Base-by-base conservation (phyloP, 306 rosid genomes). In the Corylus heterophylla region DNA sequence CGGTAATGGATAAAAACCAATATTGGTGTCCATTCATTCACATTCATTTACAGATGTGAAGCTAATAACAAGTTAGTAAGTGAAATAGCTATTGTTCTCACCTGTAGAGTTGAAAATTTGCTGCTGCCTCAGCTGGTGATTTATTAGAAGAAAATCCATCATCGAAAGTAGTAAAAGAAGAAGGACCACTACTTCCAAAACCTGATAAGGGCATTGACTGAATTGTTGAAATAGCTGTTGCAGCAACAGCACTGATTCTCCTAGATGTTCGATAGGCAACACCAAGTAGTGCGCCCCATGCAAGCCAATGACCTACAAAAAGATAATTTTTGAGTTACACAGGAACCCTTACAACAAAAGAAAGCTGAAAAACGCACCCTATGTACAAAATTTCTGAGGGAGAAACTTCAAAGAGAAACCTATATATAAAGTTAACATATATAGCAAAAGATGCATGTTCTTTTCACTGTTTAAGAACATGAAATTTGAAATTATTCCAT, bases 261-360 rank as follows among this genome's bases (percentile, higher is more conserved):
- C 93, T 86, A 61, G 99, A 93, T 81, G 97, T 90, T 78, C 99
- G 93, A 84, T 96, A 96, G 45, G 98, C 91, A 89, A 96, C 89
- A 39, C 99, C 99, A 79, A 96, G 99, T 66, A 96, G 91, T 74
- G 97, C 98, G 48, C 99, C 99, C 99, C 98, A 81, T 93, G 98
- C 92, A 96, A 90, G 58, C 98, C 98, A 87, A 93, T 89, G 73
- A 96, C 99, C 99, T 93, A 71, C 63, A 81, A 79, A 73, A 55
- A 82, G 68, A 78, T 29, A 76, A 48, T 62, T 68, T 68, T 58
- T 54, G 50, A 75, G 80, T 84, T 68, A 83, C 48, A 74, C 77
- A 66, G 61, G 66, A 80, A 54, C 47, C 76, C 73, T 47, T 52
- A 69, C 74, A 56, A 54, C 71, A 49, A 54, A 73, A 52, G 54